Percentiles rank a stretch among this genome's conserved stretches.
Evolutionary conservation across 352 stramenopile genomes (phyloP).

Genomic region (Pythium phragmitis): DNA sequence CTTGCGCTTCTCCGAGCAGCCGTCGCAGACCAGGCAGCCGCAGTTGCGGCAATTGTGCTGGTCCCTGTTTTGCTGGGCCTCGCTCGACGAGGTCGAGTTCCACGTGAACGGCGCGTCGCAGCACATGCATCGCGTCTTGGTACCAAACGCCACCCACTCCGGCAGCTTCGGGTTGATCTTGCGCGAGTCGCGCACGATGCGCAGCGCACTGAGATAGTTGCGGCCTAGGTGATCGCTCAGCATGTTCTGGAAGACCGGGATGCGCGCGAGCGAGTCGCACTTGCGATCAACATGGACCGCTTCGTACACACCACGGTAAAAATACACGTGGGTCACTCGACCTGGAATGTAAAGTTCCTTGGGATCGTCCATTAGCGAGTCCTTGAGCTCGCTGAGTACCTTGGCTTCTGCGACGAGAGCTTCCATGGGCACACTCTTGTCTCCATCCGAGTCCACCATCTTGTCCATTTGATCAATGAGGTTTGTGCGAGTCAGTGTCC

Average conservation of each 20-base stretch:
- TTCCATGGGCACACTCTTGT: slow-evolving; percentile 33
- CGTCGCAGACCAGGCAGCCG: slow-evolving; percentile 76
- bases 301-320: slow-evolving; percentile 79
- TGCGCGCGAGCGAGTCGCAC: slow-evolving; percentile 68
- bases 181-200: slow-evolving; percentile 73
- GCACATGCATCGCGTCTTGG: slow-evolving; percentile 86
- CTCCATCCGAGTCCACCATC: slow-evolving; percentile 31
- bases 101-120: slow-evolving; percentile 88
- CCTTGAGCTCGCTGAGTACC: slow-evolving; percentile 50
- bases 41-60: slow-evolving; percentile 90
- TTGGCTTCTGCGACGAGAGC: slow-evolving; percentile 52
- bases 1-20: slow-evolving; percentile 84
- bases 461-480: slow-evolving; percentile 79
- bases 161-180: slow-evolving; percentile 53
- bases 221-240: slow-evolving; percentile 78
- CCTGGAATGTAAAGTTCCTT: slow-evolving; percentile 82
- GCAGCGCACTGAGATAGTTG: slow-evolving; percentile 78
- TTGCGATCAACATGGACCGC: slow-evolving; percentile 76
- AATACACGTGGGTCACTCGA: slow-evolving; percentile 77
- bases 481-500: slow-evolving; percentile 73
- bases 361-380: slow-evolving; percentile 52
- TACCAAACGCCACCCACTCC: slow-evolving; percentile 78
- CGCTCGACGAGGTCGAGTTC: slow-evolving; percentile 88
- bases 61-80: slow-evolving; percentile 87
- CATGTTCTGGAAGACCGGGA: slow-evolving; percentile 87